phyloP scores from a whole-genome alignment of 352 stramenopile species.

The Pythium rhizo-oryzae region DNA sequence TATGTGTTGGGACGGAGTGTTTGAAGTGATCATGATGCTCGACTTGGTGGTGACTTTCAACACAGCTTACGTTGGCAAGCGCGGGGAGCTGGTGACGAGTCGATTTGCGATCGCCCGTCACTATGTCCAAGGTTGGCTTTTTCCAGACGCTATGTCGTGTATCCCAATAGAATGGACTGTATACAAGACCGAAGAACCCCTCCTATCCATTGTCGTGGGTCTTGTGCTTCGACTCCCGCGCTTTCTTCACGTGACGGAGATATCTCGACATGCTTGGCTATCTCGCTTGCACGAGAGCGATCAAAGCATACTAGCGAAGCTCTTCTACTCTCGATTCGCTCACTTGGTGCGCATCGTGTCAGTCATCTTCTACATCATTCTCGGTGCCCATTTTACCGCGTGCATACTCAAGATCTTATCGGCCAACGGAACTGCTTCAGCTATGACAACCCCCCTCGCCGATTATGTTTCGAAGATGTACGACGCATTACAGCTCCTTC shows the following conservation, averaged over 20 bases:
- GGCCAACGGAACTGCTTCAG: neutral
- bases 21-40: too few relatives aligned
- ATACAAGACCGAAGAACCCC: neutral
- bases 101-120: slow-evolving; percentile 29
- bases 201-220: slow-evolving; percentile 29
- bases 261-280: too few relatives aligned
- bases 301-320: too few relatives aligned
- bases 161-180: slow-evolving; percentile 12
- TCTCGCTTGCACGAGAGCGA: too few relatives aligned
- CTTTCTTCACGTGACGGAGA: too few relatives aligned
- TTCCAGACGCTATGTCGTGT: slow-evolving; percentile 29
- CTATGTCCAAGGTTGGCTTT: slow-evolving; percentile 32
- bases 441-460: neutral
- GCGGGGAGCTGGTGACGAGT: slow-evolving; percentile 28
- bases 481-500: slow-evolving; percentile 44
- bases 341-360: slow-evolving; percentile 29
- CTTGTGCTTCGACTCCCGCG: slow-evolving; percentile 36
- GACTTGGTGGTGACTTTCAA: slow-evolving; percentile 38
- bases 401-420: slow-evolving; percentile 22
- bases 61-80: slow-evolving; percentile 37
- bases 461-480: slow-evolving; percentile 1
- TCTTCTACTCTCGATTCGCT: too few relatives aligned
- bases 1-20: neutral
- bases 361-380: slow-evolving; percentile 25
- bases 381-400: slow-evolving; percentile 30